Base-by-base conservation (phyloP, 768 basidiomycete species). In the Lactarius indigo region DNA sequence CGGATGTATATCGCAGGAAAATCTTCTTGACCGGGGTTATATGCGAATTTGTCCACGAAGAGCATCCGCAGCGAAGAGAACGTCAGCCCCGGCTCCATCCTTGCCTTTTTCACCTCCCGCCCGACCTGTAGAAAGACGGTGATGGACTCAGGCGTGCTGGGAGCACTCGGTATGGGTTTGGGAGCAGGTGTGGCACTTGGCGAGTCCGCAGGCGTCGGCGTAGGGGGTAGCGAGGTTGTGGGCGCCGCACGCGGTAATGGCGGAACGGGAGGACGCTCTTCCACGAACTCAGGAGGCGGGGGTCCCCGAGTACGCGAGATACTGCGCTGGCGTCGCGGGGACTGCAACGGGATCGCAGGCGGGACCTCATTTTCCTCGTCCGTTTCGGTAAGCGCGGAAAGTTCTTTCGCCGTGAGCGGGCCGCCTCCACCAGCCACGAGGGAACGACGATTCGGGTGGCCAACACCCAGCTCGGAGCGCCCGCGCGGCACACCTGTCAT, bases 1-100 rank as follows among this genome's bases (percentile, higher is more conserved):
- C 92, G 88, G 61, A 98, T 90, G 74, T 98, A 98, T 56, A 99
- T 96, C 15, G 91, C 91, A 30, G 96, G 95, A 72, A 96, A 97
- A 73, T 95, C 92, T 64, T 94, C 94, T 76, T 90, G 83, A 0
- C 94, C 95, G 0, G 96, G 94, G 73, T 90, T 94, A 75, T 96
- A 98, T 37, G 90, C 88, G 73, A 99, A 99, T 74, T 87, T 90
- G 79, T 97, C 96, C 70, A 97, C 91, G 73, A 98, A 99, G 17
- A 98, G 78, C 71, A 96, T 84, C 52, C 94, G 82, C 63, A 99
- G 75, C 2, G 86, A 87, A 12, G 91, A 78, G 72, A 95, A 86
- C 1, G 90, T 87, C 59, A 90, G 78, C 7, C 82, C 85, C 10
- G 84, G 81, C 64, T 93, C 92, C 55, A 98, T 79, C 26, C 75